These are phyloP conservation scores for Scortechinia acanthostroma DNA, from an alignment of 2,329 filamentous ascomycete genomes.

Conservation along the genomic window DNA sequence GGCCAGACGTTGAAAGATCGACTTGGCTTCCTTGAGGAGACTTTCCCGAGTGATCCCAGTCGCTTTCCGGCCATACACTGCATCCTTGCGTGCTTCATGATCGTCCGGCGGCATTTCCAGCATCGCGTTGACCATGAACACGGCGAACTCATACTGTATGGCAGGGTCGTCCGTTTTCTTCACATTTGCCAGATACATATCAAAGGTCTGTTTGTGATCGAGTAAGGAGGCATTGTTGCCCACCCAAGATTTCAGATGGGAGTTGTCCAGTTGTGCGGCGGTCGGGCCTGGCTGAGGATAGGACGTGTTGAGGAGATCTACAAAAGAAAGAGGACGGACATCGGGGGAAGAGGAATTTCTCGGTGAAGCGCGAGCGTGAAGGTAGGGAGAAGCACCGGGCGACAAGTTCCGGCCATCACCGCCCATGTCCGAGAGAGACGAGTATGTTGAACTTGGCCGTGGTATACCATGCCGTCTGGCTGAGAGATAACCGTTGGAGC, in stretches of 20 bases:
- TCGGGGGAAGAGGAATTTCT: too few species aligned
- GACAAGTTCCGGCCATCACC: too few species aligned
- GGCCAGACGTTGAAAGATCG: slow-evolving; percentile 78
- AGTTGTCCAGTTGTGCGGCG: slow-evolving; percentile 57
- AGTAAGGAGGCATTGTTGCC: slow-evolving; percentile 58
- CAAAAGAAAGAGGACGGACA: slow-evolving; percentile 9
- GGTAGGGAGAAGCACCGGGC: too few species aligned
- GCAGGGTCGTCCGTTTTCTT: slow-evolving; percentile 62
- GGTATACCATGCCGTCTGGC: too few species aligned
- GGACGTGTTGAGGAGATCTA: slow-evolving; percentile 56
- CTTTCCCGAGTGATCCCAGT: slow-evolving; percentile 57
- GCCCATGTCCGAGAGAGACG: too few species aligned
- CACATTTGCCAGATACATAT: slow-evolving; percentile 65
- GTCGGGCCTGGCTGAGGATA: slow-evolving; percentile 72
- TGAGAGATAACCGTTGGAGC: too few species aligned
- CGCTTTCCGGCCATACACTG: slow-evolving; percentile 32
- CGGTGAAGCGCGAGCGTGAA: too few species aligned
- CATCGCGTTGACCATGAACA: slow-evolving; percentile 62
- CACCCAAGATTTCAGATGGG: slow-evolving; percentile 39
- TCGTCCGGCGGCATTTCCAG: slow-evolving; percentile 26
- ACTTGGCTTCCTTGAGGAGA: slow-evolving; percentile 77
- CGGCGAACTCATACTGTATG: slow-evolving; percentile 63
- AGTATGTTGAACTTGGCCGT: too few species aligned
- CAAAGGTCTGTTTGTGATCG: slow-evolving; percentile 59
- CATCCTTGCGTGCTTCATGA: slow-evolving; percentile 7